Evolutionary conservation across 2,329 filamentous ascomycete species (phyloP), one percentile per base, ranked within the genome.

Genomic region (Zopfia rhizophila): DNA sequence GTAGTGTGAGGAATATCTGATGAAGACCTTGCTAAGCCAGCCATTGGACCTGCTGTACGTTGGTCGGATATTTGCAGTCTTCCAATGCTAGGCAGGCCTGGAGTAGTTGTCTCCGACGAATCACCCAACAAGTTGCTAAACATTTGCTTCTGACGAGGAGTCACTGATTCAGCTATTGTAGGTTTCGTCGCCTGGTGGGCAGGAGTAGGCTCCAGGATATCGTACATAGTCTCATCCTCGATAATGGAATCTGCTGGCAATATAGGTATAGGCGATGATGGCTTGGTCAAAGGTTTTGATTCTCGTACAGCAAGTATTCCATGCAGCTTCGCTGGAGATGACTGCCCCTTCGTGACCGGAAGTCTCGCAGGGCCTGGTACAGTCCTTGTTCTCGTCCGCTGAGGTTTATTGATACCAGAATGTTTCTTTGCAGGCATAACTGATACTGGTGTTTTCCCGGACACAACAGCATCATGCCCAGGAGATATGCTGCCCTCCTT

Each of bases 151-250:
- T 73, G 69, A 14, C 64, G 63, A 7, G 71, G 71, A 13, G 71
- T 73, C 4, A 69, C 59, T 2, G 69, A 67, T 13, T 63, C 65
- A 31, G 60, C 52, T 5, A 48, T 46, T n/a, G 35, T 19, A 4
- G 36, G 22, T 29, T 53, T 56, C 5, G 47, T 39, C 12, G 43
- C 16, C 8, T 51, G 58, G 18, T 45, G 48, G 32, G 55, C 51
- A 10, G 68, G 68, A 12, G 58, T 53, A 13, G 58, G 28, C 11
- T 63, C 56, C 38, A 48, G 56, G 18, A 69, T 65, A n/a, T 69
- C 66, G 36, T 70, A 69, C 66, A 70, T 70, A 4, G 65, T 69
- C 29, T 66, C 60, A 30, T 69, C 66, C 12, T 69, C 65, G 6
- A 45, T 24, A 13, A 47, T 40, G 7, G 51, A 36, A 12, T 50